These are phyloP conservation scores for Uncinocarpus reesii DNA, from an alignment of 2,329 filamentous ascomycete genomes.

Conservation along the genomic window DNA sequence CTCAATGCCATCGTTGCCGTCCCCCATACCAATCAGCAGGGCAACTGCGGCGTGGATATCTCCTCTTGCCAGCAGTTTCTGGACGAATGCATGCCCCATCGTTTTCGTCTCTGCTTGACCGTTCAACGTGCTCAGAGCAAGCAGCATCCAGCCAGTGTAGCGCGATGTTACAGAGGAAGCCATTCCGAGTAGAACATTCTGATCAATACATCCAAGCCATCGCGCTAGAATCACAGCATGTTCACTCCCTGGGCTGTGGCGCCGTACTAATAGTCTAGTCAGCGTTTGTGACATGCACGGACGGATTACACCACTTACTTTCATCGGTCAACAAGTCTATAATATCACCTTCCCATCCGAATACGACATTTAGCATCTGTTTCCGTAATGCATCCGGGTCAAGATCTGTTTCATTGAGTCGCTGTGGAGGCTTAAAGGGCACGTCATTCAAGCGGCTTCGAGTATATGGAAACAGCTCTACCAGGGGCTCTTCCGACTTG, in stretches of 20 bases:
- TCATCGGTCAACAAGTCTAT: constrained; percentile 76
- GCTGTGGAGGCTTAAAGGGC: constrained; percentile 61
- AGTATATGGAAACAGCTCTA: constrained; percentile 80
- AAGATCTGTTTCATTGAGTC: constrained; percentile 48
- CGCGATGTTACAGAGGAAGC: constrained; percentile 73
- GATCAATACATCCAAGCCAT: constrained; percentile 80
- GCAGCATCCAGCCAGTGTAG: constrained; percentile 90
- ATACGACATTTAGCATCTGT: constrained; percentile 89
- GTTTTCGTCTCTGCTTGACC: constrained; percentile 71
- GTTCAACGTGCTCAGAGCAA: constrained; percentile 82
- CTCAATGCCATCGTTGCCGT: constrained; percentile 89
- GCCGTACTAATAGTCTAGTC: constrained; percentile 42
- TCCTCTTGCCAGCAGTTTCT: constrained; percentile 76
- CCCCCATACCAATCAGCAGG: constrained; percentile 83
- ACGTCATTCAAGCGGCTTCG: constrained; percentile 72
- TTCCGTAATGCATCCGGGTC: constrained; percentile 68
- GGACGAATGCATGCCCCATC: constrained; percentile 79
- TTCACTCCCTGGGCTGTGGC: constrained; percentile 62
- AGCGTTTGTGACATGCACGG: background rate
- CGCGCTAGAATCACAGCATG: constrained; percentile 75
- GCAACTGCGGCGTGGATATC: constrained; percentile 88
- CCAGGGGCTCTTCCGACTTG: constrained; percentile 59
- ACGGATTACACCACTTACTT: constrained; percentile 34
- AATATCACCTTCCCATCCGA: constrained; percentile 85
- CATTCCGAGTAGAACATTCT: constrained; percentile 69